A percentile compares a stretch with the other conserved stretches of the same genome.
phyloP scores from a whole-genome alignment of 352 stramenopile genomes.

The Pythium periplocum region DNA sequence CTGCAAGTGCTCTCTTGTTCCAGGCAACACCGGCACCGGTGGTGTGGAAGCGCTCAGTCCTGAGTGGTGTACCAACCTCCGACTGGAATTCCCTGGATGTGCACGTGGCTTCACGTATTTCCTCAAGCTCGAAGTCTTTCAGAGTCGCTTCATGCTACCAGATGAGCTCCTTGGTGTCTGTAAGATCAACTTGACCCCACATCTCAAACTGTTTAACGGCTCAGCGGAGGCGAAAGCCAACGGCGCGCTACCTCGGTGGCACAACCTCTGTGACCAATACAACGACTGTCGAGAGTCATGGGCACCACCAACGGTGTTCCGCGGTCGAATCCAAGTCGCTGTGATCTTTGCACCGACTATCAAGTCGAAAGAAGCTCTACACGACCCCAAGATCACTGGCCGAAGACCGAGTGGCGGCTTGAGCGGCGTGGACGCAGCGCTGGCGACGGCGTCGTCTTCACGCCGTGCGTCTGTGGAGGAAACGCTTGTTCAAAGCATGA shows the following conservation, averaged over 20 bases:
- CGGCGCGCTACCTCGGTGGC: slow-evolving; percentile 69
- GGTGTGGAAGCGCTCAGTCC: slow-evolving; percentile 30
- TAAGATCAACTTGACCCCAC: slow-evolving; percentile 84
- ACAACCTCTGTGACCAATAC: slow-evolving; percentile 86
- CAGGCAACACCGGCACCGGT: not conserved
- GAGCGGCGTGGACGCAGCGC: slow-evolving; percentile 13
- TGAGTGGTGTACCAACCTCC: slow-evolving; percentile 71
- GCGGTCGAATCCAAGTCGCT: slow-evolving; percentile 65
- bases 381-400: slow-evolving; percentile 39
- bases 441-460: slow-evolving; percentile 22
- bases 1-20: slow-evolving; percentile 36
- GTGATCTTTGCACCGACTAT: slow-evolving; percentile 77
- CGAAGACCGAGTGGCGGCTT: slow-evolving; percentile 7
- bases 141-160: slow-evolving; percentile 78
- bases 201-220: slow-evolving; percentile 68
- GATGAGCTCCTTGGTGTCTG: slow-evolving; percentile 78
- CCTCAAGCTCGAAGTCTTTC: slow-evolving; percentile 76
- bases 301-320: slow-evolving; percentile 78
- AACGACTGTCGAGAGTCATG: slow-evolving; percentile 84
- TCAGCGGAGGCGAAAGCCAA: slow-evolving; percentile 81
- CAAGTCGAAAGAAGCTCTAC: slow-evolving; percentile 37
- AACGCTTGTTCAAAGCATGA: slow-evolving; percentile 45
- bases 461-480: slow-evolving; percentile 26
- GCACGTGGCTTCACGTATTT: slow-evolving; percentile 71
- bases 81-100: slow-evolving; percentile 72